These are phyloP conservation scores for Ophiocordyceps camponoti-saundersi DNA, from an alignment of 2,329 filamentous ascomycete genomes.

Conservation along the genomic window DNA sequence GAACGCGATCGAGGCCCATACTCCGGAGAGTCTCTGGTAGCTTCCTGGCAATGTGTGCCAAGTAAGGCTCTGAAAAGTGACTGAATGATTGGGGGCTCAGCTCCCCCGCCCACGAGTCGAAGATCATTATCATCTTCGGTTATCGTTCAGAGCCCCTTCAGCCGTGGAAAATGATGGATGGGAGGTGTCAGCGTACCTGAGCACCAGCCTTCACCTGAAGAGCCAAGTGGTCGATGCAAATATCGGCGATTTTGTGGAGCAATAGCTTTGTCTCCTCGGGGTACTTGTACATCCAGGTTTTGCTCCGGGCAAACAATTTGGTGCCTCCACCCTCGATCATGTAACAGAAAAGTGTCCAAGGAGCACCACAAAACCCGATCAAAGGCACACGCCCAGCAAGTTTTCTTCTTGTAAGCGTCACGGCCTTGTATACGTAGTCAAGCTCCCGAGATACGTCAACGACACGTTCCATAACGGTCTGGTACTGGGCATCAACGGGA, in stretches of 20 bases:
- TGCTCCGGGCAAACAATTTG: slow-evolving; percentile 85
- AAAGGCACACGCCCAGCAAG: slow-evolving; percentile 75
- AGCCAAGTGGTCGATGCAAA: slow-evolving; percentile 89
- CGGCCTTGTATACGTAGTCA: slow-evolving; percentile 90
- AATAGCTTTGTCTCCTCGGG: slow-evolving; percentile 63
- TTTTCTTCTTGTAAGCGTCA: slow-evolving; percentile 80
- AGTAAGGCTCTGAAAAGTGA: slow-evolving; percentile 71
- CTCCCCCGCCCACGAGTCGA: slow-evolving; percentile 96
- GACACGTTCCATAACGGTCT: slow-evolving; percentile 52
- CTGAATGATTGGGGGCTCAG: slow-evolving; percentile 72
- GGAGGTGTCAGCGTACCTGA: slow-evolving; percentile 36
- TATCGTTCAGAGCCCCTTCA: not conserved
- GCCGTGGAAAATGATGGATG: no score
- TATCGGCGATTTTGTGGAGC: slow-evolving; percentile 78
- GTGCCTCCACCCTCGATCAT: slow-evolving; percentile 97
- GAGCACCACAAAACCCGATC: slow-evolving; percentile 92
- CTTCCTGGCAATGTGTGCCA: slow-evolving; percentile 67
- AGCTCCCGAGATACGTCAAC: slow-evolving; percentile 78
- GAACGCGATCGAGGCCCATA: slow-evolving; percentile 62
- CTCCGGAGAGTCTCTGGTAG: slow-evolving; percentile 60
- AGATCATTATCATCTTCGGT: slow-evolving; percentile 81
- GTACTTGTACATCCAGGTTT: slow-evolving; percentile 94
- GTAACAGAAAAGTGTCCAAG: slow-evolving; percentile 94
- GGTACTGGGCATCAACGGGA: slow-evolving; percentile 72
- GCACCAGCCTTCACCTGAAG: slow-evolving; percentile 86